Evolutionary conservation across 1,139 yeast genomes (phyloP), one percentile per base, ranked within the genome.

Genomic region (Petasospora rhodanensis): DNA sequence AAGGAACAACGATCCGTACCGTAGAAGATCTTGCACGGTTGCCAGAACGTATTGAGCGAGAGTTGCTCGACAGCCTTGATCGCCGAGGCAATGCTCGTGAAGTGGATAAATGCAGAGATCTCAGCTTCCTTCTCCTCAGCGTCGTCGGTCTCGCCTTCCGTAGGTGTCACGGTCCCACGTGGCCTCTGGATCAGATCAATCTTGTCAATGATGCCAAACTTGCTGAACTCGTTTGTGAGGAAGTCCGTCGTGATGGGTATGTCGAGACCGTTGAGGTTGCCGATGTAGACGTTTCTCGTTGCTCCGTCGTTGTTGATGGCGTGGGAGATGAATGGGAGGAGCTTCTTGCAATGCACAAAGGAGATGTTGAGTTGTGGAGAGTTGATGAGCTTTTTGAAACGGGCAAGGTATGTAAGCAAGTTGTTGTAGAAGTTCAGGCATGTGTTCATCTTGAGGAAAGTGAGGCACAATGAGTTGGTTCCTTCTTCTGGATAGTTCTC

Each of bases 271-370:
- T 75, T 76, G 35, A 83, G 61, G 47, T 72, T 71, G 13, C 89
- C 85, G 39, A 84, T 63, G 51, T 79, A 80, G 9, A 83, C 86
- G 47, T 79, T 78, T 51, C 94, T 68, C 8, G 94, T 79, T 7
- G 95, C 95, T 16, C 87, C 86, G 46, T 82, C 83, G 43, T 81
- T 73, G 46, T 76, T 79, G 30, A 83, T 79, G 8, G 89, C 84
- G 41, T 73, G 68, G 49, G 73, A 62, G 18, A 83, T 79, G 13
- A 74, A 72, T 2, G 81, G 76, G 22, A 76, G 62, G 17, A 81
- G 66, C 9, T 81, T 72, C 20, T 76, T 64, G 32, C 81, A 68
- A 32, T 71, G 68, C 8, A 85, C 84, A 78, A 93, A 83, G 16
- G 81, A 79, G 24, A 86, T 66, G 29, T 61, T 56, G 31, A 76